Evolutionary conservation across 768 basidiomycete genomes (phyloP).

Genomic region (Leccinum disarticulatum): DNA sequence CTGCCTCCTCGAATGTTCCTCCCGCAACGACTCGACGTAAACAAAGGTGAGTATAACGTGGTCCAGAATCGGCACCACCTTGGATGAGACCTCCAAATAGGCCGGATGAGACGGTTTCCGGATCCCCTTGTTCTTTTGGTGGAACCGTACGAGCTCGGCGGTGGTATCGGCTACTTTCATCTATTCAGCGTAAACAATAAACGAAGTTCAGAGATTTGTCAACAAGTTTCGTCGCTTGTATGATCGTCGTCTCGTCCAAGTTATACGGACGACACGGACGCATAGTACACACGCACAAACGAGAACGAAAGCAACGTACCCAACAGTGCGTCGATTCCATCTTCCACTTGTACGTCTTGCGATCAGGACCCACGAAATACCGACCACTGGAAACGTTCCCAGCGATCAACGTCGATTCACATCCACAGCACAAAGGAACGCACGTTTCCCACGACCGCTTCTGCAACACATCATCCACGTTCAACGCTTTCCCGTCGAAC

Average conservation of each 20-base stretch:
- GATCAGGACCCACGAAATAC: conserved; percentile 34
- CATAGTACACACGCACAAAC: neutral
- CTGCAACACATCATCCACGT: conserved; percentile 12
- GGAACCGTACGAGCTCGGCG: conserved; percentile 23
- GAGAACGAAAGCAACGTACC: conserved; percentile 15
- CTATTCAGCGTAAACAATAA: conserved; percentile 1
- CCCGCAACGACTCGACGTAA: conserved; percentile 22
- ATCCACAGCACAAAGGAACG: neutral
- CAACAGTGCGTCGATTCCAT: conserved; percentile 24
- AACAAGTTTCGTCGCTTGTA: neutral
- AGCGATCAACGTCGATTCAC: neutral
- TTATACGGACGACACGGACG: neutral
- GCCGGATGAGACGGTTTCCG: conserved; percentile 19
- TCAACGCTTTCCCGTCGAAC: conserved; percentile 16
- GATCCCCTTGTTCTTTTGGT: conserved; percentile 25
- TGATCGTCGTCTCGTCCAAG: neutral
- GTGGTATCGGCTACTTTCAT: conserved; percentile 20
- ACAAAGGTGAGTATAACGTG: conserved; percentile 29
- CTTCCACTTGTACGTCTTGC: conserved; percentile 34
- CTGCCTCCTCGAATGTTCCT: neutral
- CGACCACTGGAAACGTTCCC: conserved; percentile 23
- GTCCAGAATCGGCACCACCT: conserved; percentile 23
- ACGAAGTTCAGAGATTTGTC: neutral
- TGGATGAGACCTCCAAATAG: conserved; percentile 23
- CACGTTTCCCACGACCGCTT: conserved; percentile 20